Conservation (phyloP, 371 early-diverging fungal genomes). For the Mortierella sp. region DNA sequence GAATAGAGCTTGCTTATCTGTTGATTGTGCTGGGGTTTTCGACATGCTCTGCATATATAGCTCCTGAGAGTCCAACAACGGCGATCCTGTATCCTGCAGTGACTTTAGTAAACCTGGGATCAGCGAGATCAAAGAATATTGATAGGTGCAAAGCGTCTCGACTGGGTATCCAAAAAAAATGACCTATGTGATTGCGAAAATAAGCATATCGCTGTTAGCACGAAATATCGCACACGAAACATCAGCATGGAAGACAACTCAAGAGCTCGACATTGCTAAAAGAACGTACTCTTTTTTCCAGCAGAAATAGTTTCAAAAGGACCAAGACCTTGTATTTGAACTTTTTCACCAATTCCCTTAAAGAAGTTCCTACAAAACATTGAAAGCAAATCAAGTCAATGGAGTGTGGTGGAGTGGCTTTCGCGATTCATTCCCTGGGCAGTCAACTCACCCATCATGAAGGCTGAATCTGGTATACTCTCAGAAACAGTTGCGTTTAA, state of each 20-base stretch:
- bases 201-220: not conserved
- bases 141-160: constrained; percentile 82
- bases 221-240: not conserved
- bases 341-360: constrained; percentile 77
- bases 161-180: constrained; percentile 87
- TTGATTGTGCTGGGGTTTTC: constrained; percentile 52
- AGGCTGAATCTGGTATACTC: constrained; percentile 75
- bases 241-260: not conserved
- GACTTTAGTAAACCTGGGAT: constrained; percentile 65
- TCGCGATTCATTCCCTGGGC: not conserved
- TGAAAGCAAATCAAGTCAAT: not conserved
- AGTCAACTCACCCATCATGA: constrained; percentile 70
- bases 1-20: constrained; percentile 63
- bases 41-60: constrained; percentile 56
- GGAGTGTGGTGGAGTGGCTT: not conserved
- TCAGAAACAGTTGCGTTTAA: constrained; percentile 67
- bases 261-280: not conserved
- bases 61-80: constrained; percentile 49
- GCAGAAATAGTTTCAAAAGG: constrained; percentile 78
- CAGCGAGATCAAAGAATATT: constrained; percentile 82
- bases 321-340: constrained; percentile 83
- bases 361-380: constrained; percentile 66
- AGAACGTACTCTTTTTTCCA: constrained; percentile 73
- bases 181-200: constrained; percentile 60
- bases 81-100: constrained; percentile 55